These are phyloP conservation scores for Aspergillus sclerotialis DNA, from an alignment of 2,329 filamentous ascomycete species.

Conservation along the genomic window DNA sequence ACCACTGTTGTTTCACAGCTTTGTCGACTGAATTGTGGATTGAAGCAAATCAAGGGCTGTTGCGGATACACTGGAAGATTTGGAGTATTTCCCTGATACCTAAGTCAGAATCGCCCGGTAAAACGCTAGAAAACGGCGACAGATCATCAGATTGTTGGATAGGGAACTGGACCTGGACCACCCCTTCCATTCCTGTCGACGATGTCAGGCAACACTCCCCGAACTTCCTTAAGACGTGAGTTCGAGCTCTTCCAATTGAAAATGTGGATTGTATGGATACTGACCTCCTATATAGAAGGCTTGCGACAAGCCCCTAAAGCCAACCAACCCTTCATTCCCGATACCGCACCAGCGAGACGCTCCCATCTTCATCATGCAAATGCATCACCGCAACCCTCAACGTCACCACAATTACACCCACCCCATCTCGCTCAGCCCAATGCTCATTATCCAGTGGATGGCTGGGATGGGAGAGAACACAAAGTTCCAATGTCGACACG, in stretches of 20 bases:
- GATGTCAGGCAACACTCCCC: constrained; percentile 18
- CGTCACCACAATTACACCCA: constrained; percentile 11
- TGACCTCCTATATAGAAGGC: constrained; percentile 24
- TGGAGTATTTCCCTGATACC: too few relatives aligned
- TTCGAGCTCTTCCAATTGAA: not conserved
- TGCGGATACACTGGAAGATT: too few relatives aligned
- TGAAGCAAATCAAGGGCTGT: too few relatives aligned
- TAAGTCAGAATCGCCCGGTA: too few relatives aligned
- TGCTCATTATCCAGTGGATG: constrained; percentile 23
- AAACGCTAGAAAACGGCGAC: too few relatives aligned
- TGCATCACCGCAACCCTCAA: constrained; percentile 28
- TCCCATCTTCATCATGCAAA: constrained; percentile 19
- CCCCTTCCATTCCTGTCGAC: too few relatives aligned
- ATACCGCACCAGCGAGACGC: constrained; percentile 30
- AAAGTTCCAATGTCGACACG: constrained; percentile 33
- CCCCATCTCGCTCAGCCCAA: not conserved
- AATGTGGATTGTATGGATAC: not conserved
- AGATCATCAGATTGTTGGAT: too few relatives aligned
- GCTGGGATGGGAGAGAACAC: constrained; percentile 33
- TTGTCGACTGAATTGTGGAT: too few relatives aligned
- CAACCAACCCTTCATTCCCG: constrained; percentile 34
- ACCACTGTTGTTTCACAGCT: too few relatives aligned
- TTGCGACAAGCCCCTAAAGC: constrained; percentile 33
- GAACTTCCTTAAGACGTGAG: constrained; percentile 23
- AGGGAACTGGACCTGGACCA: too few relatives aligned